Conservation (phyloP, 441 rosid genomes). For the Corymbia calophylla region DNA sequence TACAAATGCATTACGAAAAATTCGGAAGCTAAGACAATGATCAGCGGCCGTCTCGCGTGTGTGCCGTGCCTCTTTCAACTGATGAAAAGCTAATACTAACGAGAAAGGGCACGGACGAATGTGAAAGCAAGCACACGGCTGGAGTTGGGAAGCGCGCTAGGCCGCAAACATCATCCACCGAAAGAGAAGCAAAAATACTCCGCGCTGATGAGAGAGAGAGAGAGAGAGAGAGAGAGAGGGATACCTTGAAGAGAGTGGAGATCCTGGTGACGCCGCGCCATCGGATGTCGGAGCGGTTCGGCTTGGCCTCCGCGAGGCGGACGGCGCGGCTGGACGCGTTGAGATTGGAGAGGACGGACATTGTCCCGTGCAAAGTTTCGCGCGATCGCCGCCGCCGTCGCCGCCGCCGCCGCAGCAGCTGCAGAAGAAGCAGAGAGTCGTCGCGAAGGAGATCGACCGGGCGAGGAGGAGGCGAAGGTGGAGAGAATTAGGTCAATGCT, state of each 20-base stretch:
- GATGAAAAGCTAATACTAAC: neutral
- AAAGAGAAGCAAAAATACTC: neutral
- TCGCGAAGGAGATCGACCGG: neutral
- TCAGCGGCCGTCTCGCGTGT: neutral
- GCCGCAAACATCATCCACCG: neutral
- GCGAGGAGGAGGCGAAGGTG: neutral
- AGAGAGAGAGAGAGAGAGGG: no score
- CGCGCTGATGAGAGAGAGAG: neutral
- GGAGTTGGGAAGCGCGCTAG: neutral
- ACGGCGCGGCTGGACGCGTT: constrained; percentile 9
- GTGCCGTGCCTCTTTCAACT: neutral
- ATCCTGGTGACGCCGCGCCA: constrained; percentile 15
- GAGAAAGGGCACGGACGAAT: neutral
- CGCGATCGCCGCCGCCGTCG: neutral
- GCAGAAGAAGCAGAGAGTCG: neutral
- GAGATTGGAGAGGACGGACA: constrained; percentile 37
- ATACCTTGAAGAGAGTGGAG: constrained; percentile 34
- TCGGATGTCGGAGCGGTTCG: neutral
- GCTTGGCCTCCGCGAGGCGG: constrained; percentile 6
- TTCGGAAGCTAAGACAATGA: neutral
- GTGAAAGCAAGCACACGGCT: neutral
- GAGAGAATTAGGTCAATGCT: neutral
- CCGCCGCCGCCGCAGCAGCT: neutral
- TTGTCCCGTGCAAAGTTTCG: neutral
- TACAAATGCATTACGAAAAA: neutral